A percentile compares a stretch with the other conserved stretches of the same genome.
Evolutionary conservation across 192 early-diverging fungal species (phyloP).

Genomic region (Spizellomyces sp.): DNA sequence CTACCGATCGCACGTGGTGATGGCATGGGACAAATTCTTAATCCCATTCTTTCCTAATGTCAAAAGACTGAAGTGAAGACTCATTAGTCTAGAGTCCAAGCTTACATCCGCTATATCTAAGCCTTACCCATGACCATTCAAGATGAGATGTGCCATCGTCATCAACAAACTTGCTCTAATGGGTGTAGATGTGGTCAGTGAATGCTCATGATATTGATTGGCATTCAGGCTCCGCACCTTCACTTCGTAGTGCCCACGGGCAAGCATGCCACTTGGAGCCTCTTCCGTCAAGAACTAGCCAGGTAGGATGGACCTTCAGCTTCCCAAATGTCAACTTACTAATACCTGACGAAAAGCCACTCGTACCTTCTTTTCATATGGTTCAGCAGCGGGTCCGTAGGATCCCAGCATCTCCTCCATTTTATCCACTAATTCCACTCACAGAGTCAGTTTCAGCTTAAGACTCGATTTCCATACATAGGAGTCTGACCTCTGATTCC

Average conservation of each 20-base stretch:
- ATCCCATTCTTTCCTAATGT: conserved; percentile 91
- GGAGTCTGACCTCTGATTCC: conserved; percentile 61
- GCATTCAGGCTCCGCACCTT: conserved; percentile 46
- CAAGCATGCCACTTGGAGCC: conserved; percentile 89
- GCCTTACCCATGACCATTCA: conserved; percentile 75
- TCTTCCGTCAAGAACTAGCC: conserved; percentile 75
- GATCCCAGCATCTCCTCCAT: conserved; percentile 96
- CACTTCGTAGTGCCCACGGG: conserved; percentile 89
- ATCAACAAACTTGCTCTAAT: conserved; percentile 86
- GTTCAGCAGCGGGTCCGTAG: conserved; percentile 78
- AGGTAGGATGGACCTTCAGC: not conserved
- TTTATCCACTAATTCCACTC: conserved; percentile 71
- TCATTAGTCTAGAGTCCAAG: not conserved
- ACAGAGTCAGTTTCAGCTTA: conserved; percentile 3
- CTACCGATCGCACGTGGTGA: too few relatives aligned
- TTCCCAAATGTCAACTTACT: not conserved
- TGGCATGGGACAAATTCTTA: conserved; percentile 19
- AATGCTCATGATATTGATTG: not conserved
- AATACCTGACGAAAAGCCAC: not conserved
- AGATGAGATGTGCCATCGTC: conserved; percentile 84
- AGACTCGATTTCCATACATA: not conserved
- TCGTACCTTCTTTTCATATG: conserved; percentile 79
- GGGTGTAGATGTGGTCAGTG: not conserved
- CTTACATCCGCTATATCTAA: not conserved
- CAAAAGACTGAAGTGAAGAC: conserved; percentile 52